phyloP scores from a whole-genome alignment of 768 basidiomycete genomes.

The Pisolithus marmoratus region DNA sequence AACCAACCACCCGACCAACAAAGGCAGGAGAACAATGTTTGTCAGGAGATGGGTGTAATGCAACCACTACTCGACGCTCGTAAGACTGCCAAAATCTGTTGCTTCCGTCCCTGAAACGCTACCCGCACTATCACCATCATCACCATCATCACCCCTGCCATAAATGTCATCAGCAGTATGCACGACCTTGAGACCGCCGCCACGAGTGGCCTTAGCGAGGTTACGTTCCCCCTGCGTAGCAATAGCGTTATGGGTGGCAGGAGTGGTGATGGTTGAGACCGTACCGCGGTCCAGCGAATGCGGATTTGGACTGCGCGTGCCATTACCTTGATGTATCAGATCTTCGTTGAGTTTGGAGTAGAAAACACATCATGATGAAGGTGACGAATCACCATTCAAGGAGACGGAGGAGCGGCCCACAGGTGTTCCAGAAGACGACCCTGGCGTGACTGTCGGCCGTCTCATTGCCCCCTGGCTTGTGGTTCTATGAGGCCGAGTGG shows the following conservation, averaged over 20 bases:
- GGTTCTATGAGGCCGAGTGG: slow-evolving; percentile 17
- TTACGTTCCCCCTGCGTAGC: background rate
- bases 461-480: slow-evolving; percentile 23
- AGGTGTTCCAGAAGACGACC: slow-evolving; percentile 27
- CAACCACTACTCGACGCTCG: slow-evolving; percentile 41
- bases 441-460: slow-evolving; percentile 21
- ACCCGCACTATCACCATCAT: slow-evolving; percentile 29
- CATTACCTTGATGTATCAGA: slow-evolving; percentile 29
- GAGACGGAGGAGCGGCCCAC: slow-evolving; percentile 31
- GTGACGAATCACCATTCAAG: slow-evolving; percentile 46
- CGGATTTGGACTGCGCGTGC: slow-evolving; percentile 14
- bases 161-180: background rate
- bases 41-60: background rate
- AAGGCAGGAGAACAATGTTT: background rate
- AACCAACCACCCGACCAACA: background rate
- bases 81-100: slow-evolving; percentile 43
- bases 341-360: slow-evolving; percentile 29
- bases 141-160: background rate
- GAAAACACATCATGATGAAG: slow-evolving; percentile 30
- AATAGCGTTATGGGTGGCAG: background rate
- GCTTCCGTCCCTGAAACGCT: slow-evolving; percentile 37
- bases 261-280: slow-evolving; percentile 14
- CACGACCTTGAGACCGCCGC: background rate
- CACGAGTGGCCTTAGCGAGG: background rate
- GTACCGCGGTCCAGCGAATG: slow-evolving; percentile 16